A percentile compares a stretch with the other conserved stretches of the same genome.
These are phyloP conservation scores for Calendula officinalis DNA, from an alignment of 129 eudicot species.

Conservation along the genomic window DNA sequence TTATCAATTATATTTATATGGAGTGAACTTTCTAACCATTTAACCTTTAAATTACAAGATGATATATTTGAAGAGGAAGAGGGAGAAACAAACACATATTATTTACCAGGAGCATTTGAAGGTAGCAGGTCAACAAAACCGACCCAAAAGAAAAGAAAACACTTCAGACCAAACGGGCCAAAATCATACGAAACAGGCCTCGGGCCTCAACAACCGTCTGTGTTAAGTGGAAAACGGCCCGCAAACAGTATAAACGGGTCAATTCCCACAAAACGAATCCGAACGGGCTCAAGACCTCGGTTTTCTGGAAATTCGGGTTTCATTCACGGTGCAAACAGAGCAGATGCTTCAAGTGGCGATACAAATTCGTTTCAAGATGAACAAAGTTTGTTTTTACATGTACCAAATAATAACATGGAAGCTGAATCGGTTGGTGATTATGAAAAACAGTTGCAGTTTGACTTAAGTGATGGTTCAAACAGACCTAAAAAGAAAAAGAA, in stretches of 20 bases:
- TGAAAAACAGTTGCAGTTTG: constrained; percentile 60
- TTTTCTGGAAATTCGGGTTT: constrained; percentile 55
- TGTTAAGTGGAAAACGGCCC: constrained; percentile 61
- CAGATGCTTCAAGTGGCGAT: constrained; percentile 95
- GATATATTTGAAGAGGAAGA: constrained; percentile 74
- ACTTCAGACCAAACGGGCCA: constrained; percentile 38
- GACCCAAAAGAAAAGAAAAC: constrained; percentile 59
- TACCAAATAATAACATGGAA: constrained; percentile 56
- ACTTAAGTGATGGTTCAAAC: constrained; percentile 57
- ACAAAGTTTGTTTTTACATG: constrained; percentile 55
- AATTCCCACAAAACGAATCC: constrained; percentile 85
- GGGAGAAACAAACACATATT: constrained; percentile 70
- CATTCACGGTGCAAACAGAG: constrained; percentile 53
- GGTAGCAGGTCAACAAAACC: constrained; percentile 47
- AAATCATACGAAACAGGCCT: constrained; percentile 53
- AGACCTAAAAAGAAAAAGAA: constrained; percentile 92
- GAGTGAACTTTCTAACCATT: constrained; percentile 13
- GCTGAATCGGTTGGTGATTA: constrained; percentile 72
- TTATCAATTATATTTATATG: not conserved
- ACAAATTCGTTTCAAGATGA: constrained; percentile 95
- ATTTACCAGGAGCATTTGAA: constrained; percentile 60
- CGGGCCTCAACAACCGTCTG: constrained; percentile 54
- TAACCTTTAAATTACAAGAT: constrained; percentile 53
- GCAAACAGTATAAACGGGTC: constrained; percentile 59
- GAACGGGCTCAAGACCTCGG: constrained; percentile 86